Percentiles rank a stretch among this genome's conserved stretches.
Evolutionary conservation across 192 early-diverging fungal genomes (phyloP).

Genomic region (Coemansia sp.): DNA sequence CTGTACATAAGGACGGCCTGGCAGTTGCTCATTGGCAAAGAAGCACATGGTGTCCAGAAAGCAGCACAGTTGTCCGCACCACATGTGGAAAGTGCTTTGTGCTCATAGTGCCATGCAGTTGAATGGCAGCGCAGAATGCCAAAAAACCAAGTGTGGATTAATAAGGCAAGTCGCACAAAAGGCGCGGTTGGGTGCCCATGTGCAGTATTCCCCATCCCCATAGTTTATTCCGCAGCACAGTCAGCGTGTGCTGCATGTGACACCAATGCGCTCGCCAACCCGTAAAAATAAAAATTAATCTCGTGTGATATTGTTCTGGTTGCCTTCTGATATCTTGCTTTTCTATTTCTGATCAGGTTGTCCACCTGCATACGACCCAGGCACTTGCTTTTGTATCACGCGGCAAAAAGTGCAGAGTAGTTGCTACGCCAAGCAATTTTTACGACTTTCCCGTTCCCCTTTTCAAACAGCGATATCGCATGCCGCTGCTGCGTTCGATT

Average conservation of each 20-base stretch:
- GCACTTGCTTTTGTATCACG: neutral
- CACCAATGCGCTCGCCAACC: neutral
- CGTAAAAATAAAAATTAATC: conserved; percentile 1
- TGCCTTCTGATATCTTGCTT: conserved; percentile 5
- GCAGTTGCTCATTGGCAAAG: neutral
- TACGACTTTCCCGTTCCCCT: neutral
- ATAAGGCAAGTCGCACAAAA: neutral
- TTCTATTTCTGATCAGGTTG: neutral
- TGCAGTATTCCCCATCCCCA: conserved; percentile 4
- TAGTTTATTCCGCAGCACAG: conserved; percentile 4
- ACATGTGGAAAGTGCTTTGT: neutral
- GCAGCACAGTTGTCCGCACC: neutral
- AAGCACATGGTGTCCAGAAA: neutral
- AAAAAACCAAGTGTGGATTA: neutral
- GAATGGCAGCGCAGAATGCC: no score
- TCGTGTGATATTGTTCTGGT: conserved; percentile 5
- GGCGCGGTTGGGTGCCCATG: neutral
- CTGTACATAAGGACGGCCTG: neutral
- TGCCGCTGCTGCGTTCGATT: neutral
- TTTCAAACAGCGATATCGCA: neutral
- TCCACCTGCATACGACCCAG: neutral
- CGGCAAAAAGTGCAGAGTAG: neutral
- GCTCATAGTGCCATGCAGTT: neutral
- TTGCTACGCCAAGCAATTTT: neutral
- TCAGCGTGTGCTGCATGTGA: conserved; percentile 9